phyloP scores from a whole-genome alignment of 2,329 filamentous ascomycete genomes.

The Colletotrichum sp. region DNA sequence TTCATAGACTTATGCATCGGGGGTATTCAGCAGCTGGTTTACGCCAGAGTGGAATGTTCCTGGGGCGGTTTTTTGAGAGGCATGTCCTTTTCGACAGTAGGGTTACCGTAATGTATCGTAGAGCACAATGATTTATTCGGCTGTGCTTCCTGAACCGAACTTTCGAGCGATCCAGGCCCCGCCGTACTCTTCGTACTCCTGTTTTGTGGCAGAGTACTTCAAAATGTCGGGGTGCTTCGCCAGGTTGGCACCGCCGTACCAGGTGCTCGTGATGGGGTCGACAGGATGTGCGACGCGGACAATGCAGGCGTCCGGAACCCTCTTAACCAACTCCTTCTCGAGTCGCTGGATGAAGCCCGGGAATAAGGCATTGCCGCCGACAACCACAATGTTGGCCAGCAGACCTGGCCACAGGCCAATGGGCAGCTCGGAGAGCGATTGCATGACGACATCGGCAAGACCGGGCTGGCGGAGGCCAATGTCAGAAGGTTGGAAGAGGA shows the following conservation, averaged over 20 bases:
- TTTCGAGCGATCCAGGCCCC: slow-evolving; percentile 75
- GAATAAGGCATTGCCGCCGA: slow-evolving; percentile 84
- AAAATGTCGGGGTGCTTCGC: slow-evolving; percentile 73
- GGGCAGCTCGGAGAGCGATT: slow-evolving; percentile 77
- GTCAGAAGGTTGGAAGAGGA: slow-evolving; percentile 86
- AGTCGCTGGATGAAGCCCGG: slow-evolving; percentile 83
- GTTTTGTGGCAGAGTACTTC: slow-evolving; percentile 77
- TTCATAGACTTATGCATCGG: not conserved
- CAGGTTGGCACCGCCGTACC: slow-evolving; percentile 82
- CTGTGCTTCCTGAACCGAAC: slow-evolving; percentile 54
- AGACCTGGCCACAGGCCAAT: slow-evolving; percentile 84
- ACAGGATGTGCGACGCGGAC: slow-evolving; percentile 74
- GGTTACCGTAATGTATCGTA: not conserved
- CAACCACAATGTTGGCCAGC: slow-evolving; percentile 85
- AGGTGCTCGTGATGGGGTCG: slow-evolving; percentile 81
- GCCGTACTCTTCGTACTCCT: slow-evolving; percentile 91
- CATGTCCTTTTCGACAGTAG: not conserved
- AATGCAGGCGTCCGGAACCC: slow-evolving; percentile 77
- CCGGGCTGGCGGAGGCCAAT: slow-evolving; percentile 85
- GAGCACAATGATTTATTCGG: not conserved
- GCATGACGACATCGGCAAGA: slow-evolving; percentile 80
- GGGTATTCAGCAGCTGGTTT: not conserved
- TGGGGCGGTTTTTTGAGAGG: not conserved
- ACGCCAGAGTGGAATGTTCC: not conserved
- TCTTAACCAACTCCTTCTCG: slow-evolving; percentile 73